These are phyloP conservation scores for Pezicula carpinea DNA, from an alignment of 2,329 filamentous ascomycete species.

Conservation along the genomic window DNA sequence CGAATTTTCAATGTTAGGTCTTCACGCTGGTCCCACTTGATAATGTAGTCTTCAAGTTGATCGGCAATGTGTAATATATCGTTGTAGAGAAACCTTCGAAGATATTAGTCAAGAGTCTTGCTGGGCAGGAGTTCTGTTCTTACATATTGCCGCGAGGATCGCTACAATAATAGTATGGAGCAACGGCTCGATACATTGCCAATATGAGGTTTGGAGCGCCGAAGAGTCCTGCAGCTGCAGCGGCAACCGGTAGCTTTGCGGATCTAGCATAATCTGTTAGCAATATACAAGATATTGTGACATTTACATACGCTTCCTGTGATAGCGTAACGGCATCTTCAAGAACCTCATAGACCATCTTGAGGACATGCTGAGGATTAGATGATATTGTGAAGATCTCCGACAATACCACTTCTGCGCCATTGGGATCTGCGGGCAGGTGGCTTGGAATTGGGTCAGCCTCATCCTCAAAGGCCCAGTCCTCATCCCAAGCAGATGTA, in stretches of 20 bases:
- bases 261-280: conserved; percentile 31
- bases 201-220: conserved; percentile 66
- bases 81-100: conserved; percentile 59
- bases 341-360: conserved; percentile 55
- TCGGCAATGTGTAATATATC: conserved; percentile 61
- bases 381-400: conserved; percentile 88
- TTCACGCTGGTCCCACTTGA: conserved; percentile 47
- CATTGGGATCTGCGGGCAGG: background rate
- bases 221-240: conserved; percentile 66
- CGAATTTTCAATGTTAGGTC: conserved; percentile 47
- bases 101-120: conserved; percentile 3
- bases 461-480: too few relatives aligned
- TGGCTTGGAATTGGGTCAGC: too few relatives aligned
- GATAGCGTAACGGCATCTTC: conserved; percentile 60
- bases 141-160: conserved; percentile 61
- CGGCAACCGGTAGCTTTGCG: conserved; percentile 51
- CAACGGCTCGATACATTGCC: conserved; percentile 75
- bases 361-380: conserved; percentile 74
- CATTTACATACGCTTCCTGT: conserved; percentile 37
- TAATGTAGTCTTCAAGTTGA: conserved; percentile 43
- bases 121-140: conserved; percentile 18
- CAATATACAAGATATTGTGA: background rate
- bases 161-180: conserved; percentile 66
- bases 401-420: conserved; percentile 64
- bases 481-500: too few relatives aligned